A percentile compares a stretch with the other conserved stretches of the same genome.
These are phyloP conservation scores for Inga oerstediana DNA, from an alignment of 306 rosid species.

Conservation along the genomic window DNA sequence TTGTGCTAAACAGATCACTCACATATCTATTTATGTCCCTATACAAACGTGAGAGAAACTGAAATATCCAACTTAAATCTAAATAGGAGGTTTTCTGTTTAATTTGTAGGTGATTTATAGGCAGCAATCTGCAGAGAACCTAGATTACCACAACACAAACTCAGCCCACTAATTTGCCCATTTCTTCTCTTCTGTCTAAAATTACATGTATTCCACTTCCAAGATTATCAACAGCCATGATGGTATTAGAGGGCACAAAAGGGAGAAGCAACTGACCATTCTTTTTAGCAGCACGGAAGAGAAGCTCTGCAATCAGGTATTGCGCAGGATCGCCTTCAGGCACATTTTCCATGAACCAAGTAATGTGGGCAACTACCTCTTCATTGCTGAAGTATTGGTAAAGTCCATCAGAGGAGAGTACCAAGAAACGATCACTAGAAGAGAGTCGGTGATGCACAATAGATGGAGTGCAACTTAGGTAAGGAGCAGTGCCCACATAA, in stretches of 20 bases:
- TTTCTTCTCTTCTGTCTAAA: not conserved
- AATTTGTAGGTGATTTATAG: not conserved
- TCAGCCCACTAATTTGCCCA: not conserved
- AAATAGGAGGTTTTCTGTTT: not conserved
- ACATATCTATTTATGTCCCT: not conserved
- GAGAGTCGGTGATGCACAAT: slow-evolving; percentile 63
- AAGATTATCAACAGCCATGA: not conserved
- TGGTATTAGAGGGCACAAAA: slow-evolving; percentile 2
- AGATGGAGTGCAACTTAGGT: slow-evolving; percentile 60
- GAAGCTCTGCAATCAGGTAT: slow-evolving; percentile 69
- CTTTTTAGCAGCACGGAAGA: slow-evolving; percentile 72
- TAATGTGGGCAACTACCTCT: slow-evolving; percentile 70
- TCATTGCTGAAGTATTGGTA: slow-evolving; percentile 72
- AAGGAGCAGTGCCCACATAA: slow-evolving; percentile 54
- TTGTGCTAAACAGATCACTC: not conserved
- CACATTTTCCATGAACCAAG: slow-evolving; percentile 69
- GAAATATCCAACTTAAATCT: not conserved
- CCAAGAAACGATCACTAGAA: slow-evolving; percentile 67
- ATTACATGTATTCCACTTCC: not conserved
- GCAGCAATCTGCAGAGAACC: not conserved
- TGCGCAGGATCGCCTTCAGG: slow-evolving; percentile 84
- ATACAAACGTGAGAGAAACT: not conserved
- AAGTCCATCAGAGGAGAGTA: slow-evolving; percentile 68
- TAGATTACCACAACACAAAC: not conserved
- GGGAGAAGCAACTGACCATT: slow-evolving; percentile 51